Evolutionary conservation across 2,329 filamentous ascomycete genomes (phyloP).

Genomic region (Exophiala viscosa): DNA sequence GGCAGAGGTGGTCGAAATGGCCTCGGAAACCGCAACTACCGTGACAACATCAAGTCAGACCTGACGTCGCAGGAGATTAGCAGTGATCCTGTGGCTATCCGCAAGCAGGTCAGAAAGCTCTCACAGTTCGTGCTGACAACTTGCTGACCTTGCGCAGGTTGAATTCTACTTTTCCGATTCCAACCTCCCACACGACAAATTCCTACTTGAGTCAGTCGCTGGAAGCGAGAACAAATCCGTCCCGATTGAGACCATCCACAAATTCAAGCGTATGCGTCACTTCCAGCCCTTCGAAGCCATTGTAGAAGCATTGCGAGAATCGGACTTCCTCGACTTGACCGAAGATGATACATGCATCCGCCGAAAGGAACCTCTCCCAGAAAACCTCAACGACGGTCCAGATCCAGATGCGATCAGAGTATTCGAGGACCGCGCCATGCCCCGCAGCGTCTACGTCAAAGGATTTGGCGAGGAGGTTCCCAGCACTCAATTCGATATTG

Average conservation of each 20-base stretch:
- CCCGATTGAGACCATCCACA: conserved; percentile 70
- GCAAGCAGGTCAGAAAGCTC: conserved; percentile 63
- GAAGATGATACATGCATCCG: conserved; percentile 70
- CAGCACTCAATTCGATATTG: conserved; percentile 86
- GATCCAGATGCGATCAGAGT: conserved; percentile 52
- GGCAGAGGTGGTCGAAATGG: conserved; percentile 32
- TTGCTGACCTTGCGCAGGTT: conserved; percentile 53
- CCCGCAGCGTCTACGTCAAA: conserved; percentile 83
- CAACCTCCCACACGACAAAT: conserved; percentile 85
- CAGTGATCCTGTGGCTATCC: conserved; percentile 74
- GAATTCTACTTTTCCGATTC: conserved; percentile 95
- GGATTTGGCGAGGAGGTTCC: conserved; percentile 84
- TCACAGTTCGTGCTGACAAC: neutral
- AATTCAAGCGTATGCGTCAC: conserved; percentile 92
- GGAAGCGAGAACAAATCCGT: conserved; percentile 80
- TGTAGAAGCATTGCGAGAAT: conserved; percentile 76
- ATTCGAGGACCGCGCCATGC: conserved; percentile 63
- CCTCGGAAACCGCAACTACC: conserved; percentile 30
- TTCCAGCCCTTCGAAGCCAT: conserved; percentile 86
- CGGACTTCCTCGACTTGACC: conserved; percentile 66
- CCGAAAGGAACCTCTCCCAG: conserved; percentile 68
- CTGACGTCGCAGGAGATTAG: conserved; percentile 64
- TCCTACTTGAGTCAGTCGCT: conserved; percentile 73
- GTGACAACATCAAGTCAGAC: conserved; percentile 67
- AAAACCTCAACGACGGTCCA: conserved; percentile 53